Evolutionary conservation across 164 flowering plant genomes (phyloP), one percentile per base, ranked within the genome.

Genomic region (Berberis thunbergii): DNA sequence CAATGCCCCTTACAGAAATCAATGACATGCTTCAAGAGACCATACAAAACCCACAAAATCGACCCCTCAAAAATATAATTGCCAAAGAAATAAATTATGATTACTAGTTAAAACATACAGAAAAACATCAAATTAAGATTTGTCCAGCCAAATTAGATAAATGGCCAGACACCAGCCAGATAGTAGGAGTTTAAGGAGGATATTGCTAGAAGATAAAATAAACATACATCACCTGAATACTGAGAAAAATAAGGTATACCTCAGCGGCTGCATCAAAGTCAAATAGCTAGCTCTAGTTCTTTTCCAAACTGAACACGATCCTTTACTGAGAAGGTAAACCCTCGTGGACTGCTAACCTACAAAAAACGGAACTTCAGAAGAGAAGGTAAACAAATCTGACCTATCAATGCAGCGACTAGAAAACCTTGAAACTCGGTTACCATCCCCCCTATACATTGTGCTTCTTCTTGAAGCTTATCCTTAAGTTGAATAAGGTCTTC

Each of bases 231-330:
- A 40, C 6, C 48, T 59, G 45, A 53, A 46, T 13, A 69, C 41
- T 8, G 39, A 63, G 45, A 64, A 13, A 13, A 59, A 41, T 12
- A 43, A 41, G 64, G 46, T 53, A 66, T 86, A 93, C 98, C 94
- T 89, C 92, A 13, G 96, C 77, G 69, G 96, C 97, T 56, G 94
- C 84, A 79, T 93, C 98, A 77, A 93, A 93, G 66, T 93, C 97
- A 72, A 93, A 76, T 58, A 93, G 80, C 72, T 58, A 93, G 80
- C 72, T 93, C 94, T 39, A 93, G 80, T 3, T 86, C 96, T 70
- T 88, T 93, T 46, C 97, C 98, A 40, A 93, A 82, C 67, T 90
- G 89, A 54, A 93, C 67, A 52, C 90, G 98, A 77, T 93, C 98
- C 78, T 86, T 93, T 60, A 86, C 62, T 52, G 86, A 77, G 74